Percentiles rank a stretch among this genome's conserved stretches.
Evolutionary conservation across 2,329 filamentous ascomycete genomes (phyloP).

Genomic region (Talaromyces rugulosus): DNA sequence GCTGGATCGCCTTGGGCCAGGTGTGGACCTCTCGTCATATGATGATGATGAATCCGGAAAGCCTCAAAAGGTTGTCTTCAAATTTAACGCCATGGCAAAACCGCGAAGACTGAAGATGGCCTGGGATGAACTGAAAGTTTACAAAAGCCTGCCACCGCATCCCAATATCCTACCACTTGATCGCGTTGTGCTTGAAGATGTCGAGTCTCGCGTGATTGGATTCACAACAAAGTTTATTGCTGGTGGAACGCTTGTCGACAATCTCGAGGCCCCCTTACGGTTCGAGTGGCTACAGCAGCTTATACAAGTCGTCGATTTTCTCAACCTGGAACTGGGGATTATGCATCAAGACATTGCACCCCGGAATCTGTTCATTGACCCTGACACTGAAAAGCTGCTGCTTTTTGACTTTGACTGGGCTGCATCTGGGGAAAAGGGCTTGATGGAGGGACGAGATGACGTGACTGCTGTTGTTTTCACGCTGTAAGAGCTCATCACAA

Average conservation of each 20-base stretch:
- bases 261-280: slow-evolving; percentile 16
- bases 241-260: slow-evolving; percentile 21
- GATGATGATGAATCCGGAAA: slow-evolving; percentile 15
- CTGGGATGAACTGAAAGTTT: slow-evolving; percentile 26
- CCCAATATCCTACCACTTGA: slow-evolving; percentile 27
- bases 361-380: slow-evolving; percentile 26
- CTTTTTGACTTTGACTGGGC: slow-evolving; percentile 24
- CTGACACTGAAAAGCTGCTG: slow-evolving; percentile 17
- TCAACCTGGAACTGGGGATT: slow-evolving; percentile 19
- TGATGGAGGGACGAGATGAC: slow-evolving; percentile 20
- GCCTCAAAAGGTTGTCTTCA: slow-evolving; percentile 17
- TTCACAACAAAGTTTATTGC: slow-evolving; percentile 25
- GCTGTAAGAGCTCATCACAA: slow-evolving; percentile 25
- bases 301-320: slow-evolving; percentile 21
- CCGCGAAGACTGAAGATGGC: slow-evolving; percentile 15
- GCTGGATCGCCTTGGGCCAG: slow-evolving; percentile 17
- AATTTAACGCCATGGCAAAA: slow-evolving; percentile 18
- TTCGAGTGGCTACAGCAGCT: slow-evolving; percentile 24
- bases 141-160: slow-evolving; percentile 23
- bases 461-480: slow-evolving; percentile 22
- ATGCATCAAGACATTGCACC: slow-evolving; percentile 31
- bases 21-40: slow-evolving; percentile 15
- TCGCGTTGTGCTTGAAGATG: slow-evolving; percentile 22
- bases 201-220: slow-evolving; percentile 23
- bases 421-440: slow-evolving; percentile 14